Percentiles rank a stretch among this genome's conserved stretches.
Evolutionary conservation across 805 yeast species (phyloP).

Genomic region (Spathaspora girioi): DNA sequence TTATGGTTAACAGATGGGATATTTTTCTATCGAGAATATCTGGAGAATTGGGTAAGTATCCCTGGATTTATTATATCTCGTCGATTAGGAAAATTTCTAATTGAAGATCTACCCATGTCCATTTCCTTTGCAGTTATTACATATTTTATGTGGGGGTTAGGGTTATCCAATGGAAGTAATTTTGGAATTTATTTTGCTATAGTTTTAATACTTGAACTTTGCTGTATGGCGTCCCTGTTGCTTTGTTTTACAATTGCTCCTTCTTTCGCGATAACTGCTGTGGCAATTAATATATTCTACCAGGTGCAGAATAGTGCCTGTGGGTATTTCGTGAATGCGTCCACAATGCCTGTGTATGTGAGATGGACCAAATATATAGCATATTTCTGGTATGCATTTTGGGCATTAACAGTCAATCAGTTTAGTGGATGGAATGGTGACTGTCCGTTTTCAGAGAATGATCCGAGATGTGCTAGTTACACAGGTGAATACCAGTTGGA

Average conservation of each 20-base stretch:
- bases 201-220: constrained; percentile 51
- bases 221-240: constrained; percentile 54
- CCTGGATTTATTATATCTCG: constrained; percentile 66
- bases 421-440: constrained; percentile 60
- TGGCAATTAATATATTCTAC: constrained; percentile 59
- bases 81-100: constrained; percentile 57
- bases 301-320: constrained; percentile 75
- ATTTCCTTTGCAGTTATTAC: constrained; percentile 57
- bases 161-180: constrained; percentile 26
- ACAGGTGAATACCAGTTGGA: constrained; percentile 53
- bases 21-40: constrained; percentile 52
- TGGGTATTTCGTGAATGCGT: constrained; percentile 75
- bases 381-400: constrained; percentile 76
- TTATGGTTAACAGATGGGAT: constrained; percentile 37
- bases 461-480: constrained; percentile 35
- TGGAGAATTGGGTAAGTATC: constrained; percentile 64
- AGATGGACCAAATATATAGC: constrained; percentile 80
- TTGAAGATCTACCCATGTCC: constrained; percentile 68
- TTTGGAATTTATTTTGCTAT: constrained; percentile 65
- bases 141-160: constrained; percentile 75
- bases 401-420: constrained; percentile 62
- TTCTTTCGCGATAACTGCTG: constrained; percentile 58
- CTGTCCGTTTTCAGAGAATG: constrained; percentile 35
- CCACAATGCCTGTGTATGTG: constrained; percentile 77
- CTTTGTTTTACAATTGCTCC: constrained; percentile 52